Percentiles rank a stretch among this genome's conserved stretches.
Conservation (phyloP, 306 rosid genomes). For the Rosa rugosa region DNA sequence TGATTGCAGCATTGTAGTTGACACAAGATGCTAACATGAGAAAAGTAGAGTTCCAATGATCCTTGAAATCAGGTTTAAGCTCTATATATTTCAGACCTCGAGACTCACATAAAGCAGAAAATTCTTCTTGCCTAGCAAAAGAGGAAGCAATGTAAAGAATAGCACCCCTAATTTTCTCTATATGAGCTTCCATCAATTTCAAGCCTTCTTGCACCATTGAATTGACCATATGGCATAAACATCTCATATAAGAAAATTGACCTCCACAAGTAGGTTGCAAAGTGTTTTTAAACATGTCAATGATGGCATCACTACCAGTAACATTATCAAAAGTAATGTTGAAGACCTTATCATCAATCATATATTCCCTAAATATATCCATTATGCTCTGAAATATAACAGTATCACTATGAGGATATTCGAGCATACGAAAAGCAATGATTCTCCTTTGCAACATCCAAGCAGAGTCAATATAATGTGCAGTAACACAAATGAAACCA, state of each 20-base stretch:
- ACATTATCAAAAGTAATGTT: not conserved
- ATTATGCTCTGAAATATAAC: not conserved
- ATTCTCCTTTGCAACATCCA: conserved; percentile 8
- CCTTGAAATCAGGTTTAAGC: not conserved
- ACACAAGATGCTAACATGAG: not conserved
- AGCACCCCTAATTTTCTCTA: conserved; percentile 4
- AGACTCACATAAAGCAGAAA: not conserved
- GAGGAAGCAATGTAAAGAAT: conserved; percentile 1
- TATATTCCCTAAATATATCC: not conserved
- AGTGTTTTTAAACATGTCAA: not conserved
- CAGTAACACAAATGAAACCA: conserved; percentile 7
- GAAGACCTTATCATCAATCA: not conserved
- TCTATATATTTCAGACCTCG: not conserved
- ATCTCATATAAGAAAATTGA: conserved; percentile 1
- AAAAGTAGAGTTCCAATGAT: not conserved
- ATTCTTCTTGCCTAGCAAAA: not conserved
- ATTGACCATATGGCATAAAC: conserved; percentile 1
- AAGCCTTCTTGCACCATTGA: not conserved
- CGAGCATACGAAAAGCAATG: not conserved
- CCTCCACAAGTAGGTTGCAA: not conserved
- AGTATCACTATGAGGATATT: not conserved
- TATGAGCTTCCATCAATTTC: conserved; percentile 9
- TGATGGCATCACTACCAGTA: not conserved
- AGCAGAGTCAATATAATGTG: not conserved
- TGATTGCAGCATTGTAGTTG: conserved; percentile 5